phyloP scores from a whole-genome alignment of 495 filamentous ascomycete genomes.

The Hypoxylon rickii region DNA sequence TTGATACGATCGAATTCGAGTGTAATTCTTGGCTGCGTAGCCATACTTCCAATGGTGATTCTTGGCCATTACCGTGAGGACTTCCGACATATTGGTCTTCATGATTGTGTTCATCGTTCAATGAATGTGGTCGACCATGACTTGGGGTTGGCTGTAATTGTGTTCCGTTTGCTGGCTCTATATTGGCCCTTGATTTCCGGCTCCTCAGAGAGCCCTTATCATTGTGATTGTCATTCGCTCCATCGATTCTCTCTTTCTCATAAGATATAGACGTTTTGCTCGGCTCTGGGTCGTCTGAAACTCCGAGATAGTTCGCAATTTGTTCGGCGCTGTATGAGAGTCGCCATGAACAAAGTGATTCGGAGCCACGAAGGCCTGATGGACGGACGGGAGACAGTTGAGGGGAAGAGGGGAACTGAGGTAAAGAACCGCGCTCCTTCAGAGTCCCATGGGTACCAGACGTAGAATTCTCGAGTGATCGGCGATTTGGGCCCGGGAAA shows the following conservation, averaged over 20 bases:
- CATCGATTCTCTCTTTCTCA: neutral
- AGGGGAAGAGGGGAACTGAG: constrained; percentile 37
- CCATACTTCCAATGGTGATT: constrained; percentile 49
- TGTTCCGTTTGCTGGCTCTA: neutral
- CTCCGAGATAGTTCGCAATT: constrained; percentile 35
- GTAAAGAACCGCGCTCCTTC: constrained; percentile 28
- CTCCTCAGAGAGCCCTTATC: neutral
- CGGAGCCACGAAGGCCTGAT: constrained; percentile 35
- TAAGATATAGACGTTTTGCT: neutral
- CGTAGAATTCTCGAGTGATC: constrained; percentile 6
- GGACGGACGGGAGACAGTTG: constrained; percentile 38
- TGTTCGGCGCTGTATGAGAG: constrained; percentile 45
- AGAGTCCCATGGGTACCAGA: constrained; percentile 10
- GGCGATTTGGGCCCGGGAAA: constrained; percentile 23
- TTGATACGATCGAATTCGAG: constrained; percentile 35
- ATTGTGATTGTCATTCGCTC: constrained; percentile 18
- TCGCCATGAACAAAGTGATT: constrained; percentile 46
- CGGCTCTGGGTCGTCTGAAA: constrained; percentile 7
- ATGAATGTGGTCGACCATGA: constrained; percentile 7
- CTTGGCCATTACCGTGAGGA: constrained; percentile 27
- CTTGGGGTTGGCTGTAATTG: neutral
- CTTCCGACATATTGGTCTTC: constrained; percentile 19
- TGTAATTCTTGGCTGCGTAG: constrained; percentile 46
- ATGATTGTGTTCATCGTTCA: neutral
- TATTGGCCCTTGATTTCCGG: neutral